These are phyloP conservation scores for Aplosporella prunicola DNA, from an alignment of 2,329 filamentous ascomycete species.

Conservation along the genomic window DNA sequence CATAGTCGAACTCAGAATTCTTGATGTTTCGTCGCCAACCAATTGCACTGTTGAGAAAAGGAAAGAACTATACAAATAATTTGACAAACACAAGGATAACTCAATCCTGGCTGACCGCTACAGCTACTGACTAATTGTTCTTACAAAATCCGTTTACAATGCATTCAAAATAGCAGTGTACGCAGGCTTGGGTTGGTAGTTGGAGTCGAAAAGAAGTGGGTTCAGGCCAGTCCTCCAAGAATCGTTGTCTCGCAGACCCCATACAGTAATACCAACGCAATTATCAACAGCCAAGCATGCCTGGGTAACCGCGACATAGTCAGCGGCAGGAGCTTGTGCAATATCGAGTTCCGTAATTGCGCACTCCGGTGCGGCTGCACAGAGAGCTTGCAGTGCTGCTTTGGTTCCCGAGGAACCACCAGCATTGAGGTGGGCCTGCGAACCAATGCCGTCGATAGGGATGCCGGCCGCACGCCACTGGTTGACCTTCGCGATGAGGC, in stretches of 20 bases:
- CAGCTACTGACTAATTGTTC: too few species aligned
- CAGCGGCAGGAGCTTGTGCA: constrained; percentile 42
- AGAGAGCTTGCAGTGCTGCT: constrained; percentile 45
- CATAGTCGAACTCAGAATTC: too few species aligned
- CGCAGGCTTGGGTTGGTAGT: constrained; percentile 33
- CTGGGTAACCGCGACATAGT: constrained; percentile 47
- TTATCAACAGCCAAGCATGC: constrained; percentile 50
- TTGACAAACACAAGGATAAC: too few species aligned
- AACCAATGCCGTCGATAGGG: constrained; percentile 57
- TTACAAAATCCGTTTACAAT: too few species aligned
- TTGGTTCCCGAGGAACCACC: constrained; percentile 38
- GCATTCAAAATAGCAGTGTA: constrained; percentile 22
- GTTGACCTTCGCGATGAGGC: constrained; percentile 50
- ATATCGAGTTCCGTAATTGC: constrained; percentile 64
- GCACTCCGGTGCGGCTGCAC: constrained; percentile 45
- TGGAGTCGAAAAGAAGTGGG: constrained; percentile 35
- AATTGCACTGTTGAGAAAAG: too few species aligned
- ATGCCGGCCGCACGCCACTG: constrained; percentile 54
- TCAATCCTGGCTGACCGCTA: too few species aligned
- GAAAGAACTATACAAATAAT: too few species aligned
- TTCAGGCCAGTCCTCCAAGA: constrained; percentile 30
- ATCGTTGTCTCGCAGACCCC: constrained; percentile 40
- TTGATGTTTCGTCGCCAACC: too few species aligned
- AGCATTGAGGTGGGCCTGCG: constrained; percentile 46
- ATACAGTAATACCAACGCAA: constrained; percentile 59